Conservation (phyloP, 1,139 yeast species). For the Yamadazyma spencermartinsiae region DNA sequence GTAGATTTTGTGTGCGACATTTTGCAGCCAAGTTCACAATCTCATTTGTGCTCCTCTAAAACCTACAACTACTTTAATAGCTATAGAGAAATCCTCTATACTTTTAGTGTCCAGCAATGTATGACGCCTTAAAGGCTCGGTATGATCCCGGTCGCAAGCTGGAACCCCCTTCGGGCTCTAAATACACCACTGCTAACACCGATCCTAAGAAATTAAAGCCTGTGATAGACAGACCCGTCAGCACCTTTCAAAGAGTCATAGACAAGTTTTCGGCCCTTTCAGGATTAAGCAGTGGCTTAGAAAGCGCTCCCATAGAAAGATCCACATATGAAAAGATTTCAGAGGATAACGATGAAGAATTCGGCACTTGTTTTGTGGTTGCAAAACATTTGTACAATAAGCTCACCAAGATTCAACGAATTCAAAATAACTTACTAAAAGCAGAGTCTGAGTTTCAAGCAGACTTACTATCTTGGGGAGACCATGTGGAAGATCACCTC, state of each 20-base stretch:
- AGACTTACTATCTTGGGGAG: constrained; percentile 12
- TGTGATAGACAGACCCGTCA: constrained; percentile 26
- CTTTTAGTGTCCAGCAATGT: constrained; percentile 1
- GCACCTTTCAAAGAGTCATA: constrained; percentile 31
- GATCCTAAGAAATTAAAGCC: constrained; percentile 3
- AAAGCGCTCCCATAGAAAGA: constrained; percentile 1
- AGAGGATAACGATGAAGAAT: constrained; percentile 1
- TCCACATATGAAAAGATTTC: background rate
- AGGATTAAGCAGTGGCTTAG: constrained; percentile 12
- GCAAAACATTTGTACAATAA: constrained; percentile 12
- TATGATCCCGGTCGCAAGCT: background rate
- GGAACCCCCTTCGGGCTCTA: background rate
- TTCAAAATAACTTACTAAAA: constrained; percentile 11
- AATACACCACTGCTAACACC: constrained; percentile 6
- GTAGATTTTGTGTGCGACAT: no score
- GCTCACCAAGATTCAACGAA: constrained; percentile 14
- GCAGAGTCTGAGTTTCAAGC: constrained; percentile 13
- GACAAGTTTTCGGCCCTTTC: constrained; percentile 26
- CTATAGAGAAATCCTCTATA: background rate
- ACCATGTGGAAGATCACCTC: constrained; percentile 5
- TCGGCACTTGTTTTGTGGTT: constrained; percentile 6
- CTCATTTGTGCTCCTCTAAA: background rate
- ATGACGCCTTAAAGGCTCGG: constrained; percentile 2
- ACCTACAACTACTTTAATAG: background rate
- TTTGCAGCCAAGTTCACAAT: no score